Base-by-base conservation (phyloP, 2,329 filamentous ascomycete species). In the Fusarium chuoi region DNA sequence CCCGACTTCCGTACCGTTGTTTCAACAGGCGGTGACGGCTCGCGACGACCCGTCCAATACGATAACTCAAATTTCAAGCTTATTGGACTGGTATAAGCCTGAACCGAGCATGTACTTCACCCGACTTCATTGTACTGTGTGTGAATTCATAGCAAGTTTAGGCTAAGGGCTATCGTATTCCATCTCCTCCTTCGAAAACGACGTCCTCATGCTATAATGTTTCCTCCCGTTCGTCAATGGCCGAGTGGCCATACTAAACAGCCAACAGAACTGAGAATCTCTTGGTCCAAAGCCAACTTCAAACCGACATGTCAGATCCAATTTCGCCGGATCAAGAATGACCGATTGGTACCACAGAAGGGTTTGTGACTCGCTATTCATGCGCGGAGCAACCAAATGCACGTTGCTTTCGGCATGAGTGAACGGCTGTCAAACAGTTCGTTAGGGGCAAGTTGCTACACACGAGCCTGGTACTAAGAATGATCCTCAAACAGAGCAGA, bases 361-460 rank as follows among this genome's bases (percentile, higher is more conserved):
- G 59, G 67, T 42, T 69, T 73, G 71, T 74, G 71, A 17, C 55
- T 41, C 63, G 58, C 58, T 59, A 57, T 56, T 68, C 71, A 75
- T 46, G 59, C 64, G 58, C 52, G 59, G 71, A 75, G 68, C 42
- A 55, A 74, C 71, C 44, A 58, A 15, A 30, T 55, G 61, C 71
- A 74, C 68, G 71, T 75, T 74, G 71, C 71, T 61, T 54, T 75
- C 71, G 71, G 71, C 68, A 68, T 65, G 57, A 74, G 68, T 72
- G 36, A 52, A 60, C 71, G 71, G 71, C 56, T 74, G 71, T 69
- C 71, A 74, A 65, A 74, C 63, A 61, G 48, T 51, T 56, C 60
- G 63, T 54, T 60, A 69, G 59, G 52, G 39, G 48, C 49, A 39
- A 59, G 28, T 49, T 65, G 71, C 71, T 75, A 75, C 71, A 74